Base-by-base conservation (phyloP, 768 basidiomycete species). In the Calocybe indica region DNA sequence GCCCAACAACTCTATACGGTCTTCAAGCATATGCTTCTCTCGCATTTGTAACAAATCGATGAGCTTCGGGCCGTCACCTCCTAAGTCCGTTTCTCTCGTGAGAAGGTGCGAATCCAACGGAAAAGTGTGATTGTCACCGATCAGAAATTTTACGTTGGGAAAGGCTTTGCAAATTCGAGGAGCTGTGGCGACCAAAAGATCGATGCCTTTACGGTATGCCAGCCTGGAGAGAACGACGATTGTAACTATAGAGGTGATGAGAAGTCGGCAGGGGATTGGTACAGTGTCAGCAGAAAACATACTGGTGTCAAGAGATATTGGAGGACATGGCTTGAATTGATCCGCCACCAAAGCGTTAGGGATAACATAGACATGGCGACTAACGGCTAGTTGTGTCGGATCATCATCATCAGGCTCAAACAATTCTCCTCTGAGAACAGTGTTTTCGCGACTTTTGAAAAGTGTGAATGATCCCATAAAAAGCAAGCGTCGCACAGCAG, bases 21-120 rank as follows among this genome's bases (percentile, higher is more conserved):
- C 94, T 63, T 95, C 92, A 1, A 98, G 74, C 13, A 82, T 72
- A 58, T 95, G 70, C 48, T 88, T 91, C 67, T 99, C 95, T 5
- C 94, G 77, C 85, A 95, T 95, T 70, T 97, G 96, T 10, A 96
- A 78, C 5, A 99, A 69, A 52, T 98, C 92, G 33, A 94, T 87
- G 54, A 95, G 76, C 62, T 98, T 97, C 0, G 96, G 95, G 0
- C 96, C 96, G 54, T 93, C 88, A 0, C 96, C 96, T 1, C 92
- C 92, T 92, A 56, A n/a, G 35, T 36, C 22, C 22, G 22, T 22
- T 22, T 22, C 22, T 2, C 22, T 22, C 22, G 12, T 5, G 15
- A 30, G 15, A 43, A 8, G 22, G n/a, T 6, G 8, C n/a, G 6
- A 15, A 41, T 13, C 40, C 22, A 41, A 14, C 41, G 37, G 48